Percentiles rank a stretch among this genome's conserved stretches.
Conservation (phyloP, 305 asterid species). For the Plantago coronopus region DNA sequence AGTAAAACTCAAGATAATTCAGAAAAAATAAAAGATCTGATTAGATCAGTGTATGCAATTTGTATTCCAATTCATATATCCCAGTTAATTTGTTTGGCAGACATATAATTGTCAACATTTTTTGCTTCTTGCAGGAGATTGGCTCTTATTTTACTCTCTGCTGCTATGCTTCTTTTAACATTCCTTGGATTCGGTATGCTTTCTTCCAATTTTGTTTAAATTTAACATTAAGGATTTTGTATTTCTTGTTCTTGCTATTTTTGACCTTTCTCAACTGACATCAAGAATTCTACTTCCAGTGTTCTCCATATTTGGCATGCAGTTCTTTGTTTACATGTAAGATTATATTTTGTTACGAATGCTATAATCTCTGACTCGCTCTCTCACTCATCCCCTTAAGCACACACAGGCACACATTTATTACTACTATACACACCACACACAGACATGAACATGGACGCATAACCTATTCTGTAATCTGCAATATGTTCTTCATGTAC, state of each 20-base stretch:
- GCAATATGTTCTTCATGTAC: not conserved
- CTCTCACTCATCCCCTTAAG: not conserved
- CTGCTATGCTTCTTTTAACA: conserved; percentile 72
- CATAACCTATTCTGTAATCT: no score
- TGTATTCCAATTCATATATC: not conserved
- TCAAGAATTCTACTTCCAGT: conserved; percentile 42
- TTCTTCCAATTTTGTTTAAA: conserved; percentile 8
- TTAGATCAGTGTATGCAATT: conserved; percentile 56
- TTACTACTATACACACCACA: not conserved
- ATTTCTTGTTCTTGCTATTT: not conserved
- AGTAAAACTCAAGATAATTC: conserved; percentile 55
- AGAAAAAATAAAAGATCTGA: conserved; percentile 44
- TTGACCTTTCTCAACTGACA: conserved; percentile 19
- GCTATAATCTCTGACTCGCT: conserved; percentile 1
- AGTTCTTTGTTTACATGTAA: conserved; percentile 65
- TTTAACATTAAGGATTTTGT: not conserved
- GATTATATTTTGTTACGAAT: conserved; percentile 9
- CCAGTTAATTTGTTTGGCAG: not conserved
- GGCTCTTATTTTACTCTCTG: conserved; percentile 80
- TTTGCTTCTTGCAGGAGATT: conserved; percentile 59
- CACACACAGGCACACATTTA: not conserved
- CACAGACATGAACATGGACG: not conserved
- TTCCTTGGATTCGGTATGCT: conserved; percentile 79
- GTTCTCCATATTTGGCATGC: conserved; percentile 76
- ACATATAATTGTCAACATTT: conserved; percentile 13